Base-by-base conservation (phyloP, 2,329 filamentous ascomycete genomes). In the Trichoderma koningiopsis region DNA sequence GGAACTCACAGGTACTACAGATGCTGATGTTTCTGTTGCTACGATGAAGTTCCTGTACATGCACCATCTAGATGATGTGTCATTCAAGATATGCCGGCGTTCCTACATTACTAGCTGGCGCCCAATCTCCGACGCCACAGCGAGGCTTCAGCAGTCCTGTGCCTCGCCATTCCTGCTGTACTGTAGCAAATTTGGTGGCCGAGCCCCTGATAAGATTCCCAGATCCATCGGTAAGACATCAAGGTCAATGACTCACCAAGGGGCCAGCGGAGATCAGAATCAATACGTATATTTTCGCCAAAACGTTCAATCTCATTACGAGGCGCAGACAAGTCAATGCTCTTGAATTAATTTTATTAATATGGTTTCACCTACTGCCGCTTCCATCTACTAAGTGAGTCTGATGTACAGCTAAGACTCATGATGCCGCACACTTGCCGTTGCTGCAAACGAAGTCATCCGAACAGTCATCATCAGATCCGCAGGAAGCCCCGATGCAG, bases 391-490 rank as follows among this genome's bases (percentile, higher is more conserved):
- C 16, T 1, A n/a, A 43, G 16, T 8, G 6, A 43, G 6, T n/a
- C 14, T 40, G 37, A 40, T 40, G 6, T 5, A 40, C 37, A 19
- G 37, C 5, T 2, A 7, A 43, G 16, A 43, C 40, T 43, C 7
- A 19, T 6, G n/a, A 6, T 7, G 40, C 16, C 40, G 52, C 24
- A 55, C 52, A 55, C 52, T 55, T 55, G 52, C 52, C 27, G 24
- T 27, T 55, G 22, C 13, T 27, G 24, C 52, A 55, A 19, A 55
- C 11, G 16, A 27, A 49, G 31, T 59, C 33, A 27, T 67, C 64
- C 24, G 53, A 59, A 8, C 64, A 67, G 37, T 67, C 64, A 60
- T 49, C 64, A n/a, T 67, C 64, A 19, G 64, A 33, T 5, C 35
- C 35, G 43, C 64, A 67, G 6, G 35, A 37, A 3, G 52, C 64